phyloP scores from a whole-genome alignment of 257 asterid genomes.

The Sherardia arvensis region DNA sequence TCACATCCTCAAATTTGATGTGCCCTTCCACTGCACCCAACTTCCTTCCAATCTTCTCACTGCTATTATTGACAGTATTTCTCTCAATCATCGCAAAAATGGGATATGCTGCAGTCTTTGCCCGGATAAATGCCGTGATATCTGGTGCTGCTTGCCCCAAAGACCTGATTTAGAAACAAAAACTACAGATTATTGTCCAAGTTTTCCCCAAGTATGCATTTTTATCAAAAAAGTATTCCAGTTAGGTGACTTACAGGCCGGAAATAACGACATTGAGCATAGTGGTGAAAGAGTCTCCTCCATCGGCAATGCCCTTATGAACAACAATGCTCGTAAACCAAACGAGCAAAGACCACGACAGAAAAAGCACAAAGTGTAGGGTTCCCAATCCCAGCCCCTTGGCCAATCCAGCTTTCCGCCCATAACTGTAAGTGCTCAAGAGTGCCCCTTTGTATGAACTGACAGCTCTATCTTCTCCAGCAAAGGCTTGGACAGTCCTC shows the following conservation, averaged over 20 bases:
- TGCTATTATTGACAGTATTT: constrained; percentile 36
- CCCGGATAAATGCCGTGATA: constrained; percentile 75
- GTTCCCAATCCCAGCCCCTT: constrained; percentile 94
- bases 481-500: constrained; percentile 93
- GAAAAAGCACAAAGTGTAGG: constrained; percentile 78
- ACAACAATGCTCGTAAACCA: constrained; percentile 95
- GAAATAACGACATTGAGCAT: constrained; percentile 97
- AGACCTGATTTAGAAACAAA: constrained; percentile 39
- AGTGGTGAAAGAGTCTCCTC: constrained; percentile 93
- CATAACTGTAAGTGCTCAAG: constrained; percentile 58
- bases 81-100: constrained; percentile 89
- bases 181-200: background rate
- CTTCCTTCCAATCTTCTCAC: constrained; percentile 38
- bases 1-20: constrained; percentile 65
- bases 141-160: constrained; percentile 94
- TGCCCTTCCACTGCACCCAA: constrained; percentile 64
- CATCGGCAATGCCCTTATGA: constrained; percentile 80
- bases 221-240: background rate
- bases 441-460: constrained; percentile 51
- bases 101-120: constrained; percentile 84
- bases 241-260: constrained; percentile 64
- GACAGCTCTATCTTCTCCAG: constrained; percentile 85
- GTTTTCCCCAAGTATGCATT: background rate
- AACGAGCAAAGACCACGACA: constrained; percentile 91
- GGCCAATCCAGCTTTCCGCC: constrained; percentile 84